phyloP scores from a whole-genome alignment of 495 filamentous ascomycete genomes.

The Penicillium bialowiezense region DNA sequence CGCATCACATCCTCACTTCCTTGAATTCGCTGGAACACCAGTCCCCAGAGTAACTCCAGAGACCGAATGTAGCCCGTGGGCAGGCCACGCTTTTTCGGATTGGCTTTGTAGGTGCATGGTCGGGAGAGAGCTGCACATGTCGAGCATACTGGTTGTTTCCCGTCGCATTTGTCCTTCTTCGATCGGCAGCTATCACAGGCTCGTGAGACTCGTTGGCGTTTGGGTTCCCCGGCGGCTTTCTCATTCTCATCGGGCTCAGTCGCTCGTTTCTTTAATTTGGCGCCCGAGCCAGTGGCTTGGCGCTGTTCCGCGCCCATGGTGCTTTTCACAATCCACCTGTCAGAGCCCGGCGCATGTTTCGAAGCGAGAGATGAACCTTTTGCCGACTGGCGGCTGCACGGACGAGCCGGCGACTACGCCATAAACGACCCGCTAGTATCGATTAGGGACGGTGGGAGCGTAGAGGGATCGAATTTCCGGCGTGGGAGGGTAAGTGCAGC shows the following conservation, averaged over 20 bases:
- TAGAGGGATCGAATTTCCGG: not conserved
- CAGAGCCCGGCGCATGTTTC: conserved; percentile 33
- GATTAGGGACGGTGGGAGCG: conserved; percentile 4
- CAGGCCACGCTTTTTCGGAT: conserved; percentile 64
- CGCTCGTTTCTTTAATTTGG: conserved; percentile 36
- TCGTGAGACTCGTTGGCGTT: conserved; percentile 54
- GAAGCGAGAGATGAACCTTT: conserved; percentile 31
- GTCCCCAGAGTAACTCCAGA: conserved; percentile 40
- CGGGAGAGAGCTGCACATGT: conserved; percentile 60
- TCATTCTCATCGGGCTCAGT: conserved; percentile 32
- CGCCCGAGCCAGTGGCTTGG: conserved; percentile 30
- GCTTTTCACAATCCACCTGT: conserved; percentile 36
- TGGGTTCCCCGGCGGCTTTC: conserved; percentile 30
- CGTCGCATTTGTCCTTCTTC: conserved; percentile 67
- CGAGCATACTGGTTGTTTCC: conserved; percentile 57
- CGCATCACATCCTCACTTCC: conserved; percentile 46
- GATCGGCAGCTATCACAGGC: conserved; percentile 68
- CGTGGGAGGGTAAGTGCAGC: not conserved
- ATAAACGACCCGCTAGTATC: conserved; percentile 10
- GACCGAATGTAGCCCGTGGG: conserved; percentile 44
- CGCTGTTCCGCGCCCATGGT: conserved; percentile 44
- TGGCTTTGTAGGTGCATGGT: conserved; percentile 63
- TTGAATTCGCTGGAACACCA: conserved; percentile 41
- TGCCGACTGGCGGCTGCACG: conserved; percentile 27
- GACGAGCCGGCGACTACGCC: conserved; percentile 14